These are phyloP conservation scores for Rhodotorula mucilaginosa DNA, from an alignment of 1,284 basidiomycete species.

Conservation along the genomic window DNA sequence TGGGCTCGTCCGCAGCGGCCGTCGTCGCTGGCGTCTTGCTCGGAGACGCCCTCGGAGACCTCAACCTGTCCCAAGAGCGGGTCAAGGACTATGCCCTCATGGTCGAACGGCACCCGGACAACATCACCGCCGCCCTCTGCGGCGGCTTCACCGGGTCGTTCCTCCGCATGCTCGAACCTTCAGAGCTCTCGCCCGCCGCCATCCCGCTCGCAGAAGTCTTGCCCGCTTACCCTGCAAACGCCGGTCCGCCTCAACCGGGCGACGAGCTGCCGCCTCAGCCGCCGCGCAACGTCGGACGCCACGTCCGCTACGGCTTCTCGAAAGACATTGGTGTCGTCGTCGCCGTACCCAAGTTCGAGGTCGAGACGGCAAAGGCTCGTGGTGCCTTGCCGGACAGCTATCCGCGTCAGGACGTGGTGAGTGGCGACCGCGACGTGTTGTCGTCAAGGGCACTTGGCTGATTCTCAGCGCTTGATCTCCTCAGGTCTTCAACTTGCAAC, in stretches of 20 bases:
- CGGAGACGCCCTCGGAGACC: slow-evolving; percentile 74
- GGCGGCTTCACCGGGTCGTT: slow-evolving; percentile 99
- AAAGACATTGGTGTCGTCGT: slow-evolving; percentile 85
- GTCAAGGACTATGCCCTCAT: slow-evolving; percentile 95
- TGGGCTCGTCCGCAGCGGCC: slow-evolving; percentile 96
- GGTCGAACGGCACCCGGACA: slow-evolving; percentile 99
- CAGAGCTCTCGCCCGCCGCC: slow-evolving; percentile 72
- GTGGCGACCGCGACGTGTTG: slow-evolving; percentile 45
- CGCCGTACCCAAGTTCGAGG: slow-evolving; percentile 92
- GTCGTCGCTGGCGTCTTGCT: slow-evolving; percentile 94
- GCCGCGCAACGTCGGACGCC: slow-evolving; percentile 89
- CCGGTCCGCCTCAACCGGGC: slow-evolving; percentile 55
- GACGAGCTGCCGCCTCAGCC: slow-evolving; percentile 77
- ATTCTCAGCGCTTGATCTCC: neutral
- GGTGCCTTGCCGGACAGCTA: slow-evolving; percentile 81
- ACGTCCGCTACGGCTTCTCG: slow-evolving; percentile 86
- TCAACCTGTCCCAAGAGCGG: slow-evolving; percentile 67
- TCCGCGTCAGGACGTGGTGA: slow-evolving; percentile 83
- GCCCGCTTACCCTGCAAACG: slow-evolving; percentile 92
- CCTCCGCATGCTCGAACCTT: slow-evolving; percentile 73
- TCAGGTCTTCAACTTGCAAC: slow-evolving; percentile 96
- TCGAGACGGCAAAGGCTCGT: slow-evolving; percentile 92
- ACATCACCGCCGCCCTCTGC: slow-evolving; percentile 94
- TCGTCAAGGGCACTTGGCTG: too few species aligned
- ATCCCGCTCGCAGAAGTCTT: slow-evolving; percentile 95